Conservation (phyloP, 345 rosid species). For the Psidium guajava region DNA sequence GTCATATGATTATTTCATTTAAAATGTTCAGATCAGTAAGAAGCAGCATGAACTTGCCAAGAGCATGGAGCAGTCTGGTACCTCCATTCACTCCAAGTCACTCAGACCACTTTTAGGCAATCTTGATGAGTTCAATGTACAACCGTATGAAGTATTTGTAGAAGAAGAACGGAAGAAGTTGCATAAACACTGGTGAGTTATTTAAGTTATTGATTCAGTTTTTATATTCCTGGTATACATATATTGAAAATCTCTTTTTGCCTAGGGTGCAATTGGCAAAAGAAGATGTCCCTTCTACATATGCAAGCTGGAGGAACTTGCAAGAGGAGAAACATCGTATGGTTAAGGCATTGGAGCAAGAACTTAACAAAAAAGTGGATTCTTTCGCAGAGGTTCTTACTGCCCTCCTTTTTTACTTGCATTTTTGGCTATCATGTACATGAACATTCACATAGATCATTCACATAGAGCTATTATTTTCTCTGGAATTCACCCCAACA, state of each 20-base stretch:
- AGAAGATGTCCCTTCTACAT: constrained; percentile 61
- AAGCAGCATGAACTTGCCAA: constrained; percentile 82
- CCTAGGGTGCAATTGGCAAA: constrained; percentile 62
- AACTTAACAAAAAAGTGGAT: constrained; percentile 34
- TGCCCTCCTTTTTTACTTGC: neutral
- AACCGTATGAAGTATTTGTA: constrained; percentile 78
- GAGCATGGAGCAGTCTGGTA: constrained; percentile 81
- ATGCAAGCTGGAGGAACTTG: constrained; percentile 50
- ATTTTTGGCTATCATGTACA: neutral
- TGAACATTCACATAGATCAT: neutral
- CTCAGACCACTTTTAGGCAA: constrained; percentile 66
- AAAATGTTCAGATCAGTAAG: constrained; percentile 76
- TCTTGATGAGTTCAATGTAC: constrained; percentile 53
- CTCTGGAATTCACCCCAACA: neutral
- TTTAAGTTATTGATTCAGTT: neutral
- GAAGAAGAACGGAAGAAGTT: constrained; percentile 81
- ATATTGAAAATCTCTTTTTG: neutral
- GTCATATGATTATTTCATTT: neutral
- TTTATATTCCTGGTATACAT: neutral
- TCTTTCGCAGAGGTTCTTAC: constrained; percentile 35
- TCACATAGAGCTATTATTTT: neutral
- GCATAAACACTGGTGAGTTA: constrained; percentile 73
- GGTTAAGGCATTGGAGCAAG: constrained; percentile 46
- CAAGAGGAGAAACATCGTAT: constrained; percentile 39
- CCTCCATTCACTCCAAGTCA: constrained; percentile 62